phyloP scores from a whole-genome alignment of 1,284 basidiomycete genomes.

The Phlebopus sp. region DNA sequence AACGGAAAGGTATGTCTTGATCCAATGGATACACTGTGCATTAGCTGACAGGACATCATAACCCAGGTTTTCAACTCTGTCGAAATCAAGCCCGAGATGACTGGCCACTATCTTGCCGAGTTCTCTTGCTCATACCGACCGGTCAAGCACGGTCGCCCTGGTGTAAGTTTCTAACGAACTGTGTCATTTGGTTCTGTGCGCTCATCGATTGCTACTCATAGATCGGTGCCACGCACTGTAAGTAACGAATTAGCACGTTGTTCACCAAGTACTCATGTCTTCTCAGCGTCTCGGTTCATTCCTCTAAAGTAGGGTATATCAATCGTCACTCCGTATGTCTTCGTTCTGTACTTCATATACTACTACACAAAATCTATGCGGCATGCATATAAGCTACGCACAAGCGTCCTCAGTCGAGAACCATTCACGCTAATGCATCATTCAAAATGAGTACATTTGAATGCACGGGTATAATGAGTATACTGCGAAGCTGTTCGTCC shows the following conservation, averaged over 20 bases:
- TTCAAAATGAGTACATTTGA: conserved; percentile 42
- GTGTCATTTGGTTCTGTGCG: neutral
- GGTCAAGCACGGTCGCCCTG: conserved; percentile 98
- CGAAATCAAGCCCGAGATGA: conserved; percentile 99
- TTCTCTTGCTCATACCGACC: conserved; percentile 95
- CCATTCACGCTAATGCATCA: conserved; percentile 21
- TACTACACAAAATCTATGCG: conserved; percentile 29
- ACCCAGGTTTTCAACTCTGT: conserved; percentile 91
- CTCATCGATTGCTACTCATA: conserved; percentile 22
- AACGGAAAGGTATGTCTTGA: conserved; percentile 78
- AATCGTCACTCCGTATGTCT: conserved; percentile 5
- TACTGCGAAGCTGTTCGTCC: conserved; percentile 46
- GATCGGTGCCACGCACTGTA: conserved; percentile 90
- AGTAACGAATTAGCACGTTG: conserved; percentile 20
- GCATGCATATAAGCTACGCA: conserved; percentile 17
- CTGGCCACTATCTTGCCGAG: conserved; percentile 98
- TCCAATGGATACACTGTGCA: neutral
- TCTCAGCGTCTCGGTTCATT: conserved; percentile 47
- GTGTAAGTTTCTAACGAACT: conserved; percentile 49
- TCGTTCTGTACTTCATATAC: conserved; percentile 17
- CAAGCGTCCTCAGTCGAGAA: neutral
- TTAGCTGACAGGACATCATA: conserved; percentile 7
- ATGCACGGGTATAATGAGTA: conserved; percentile 47
- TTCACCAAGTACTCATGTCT: conserved; percentile 8
- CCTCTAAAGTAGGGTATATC: conserved; percentile 49